phyloP scores from a whole-genome alignment of 768 basidiomycete genomes.

The Calocera viscosa region DNA sequence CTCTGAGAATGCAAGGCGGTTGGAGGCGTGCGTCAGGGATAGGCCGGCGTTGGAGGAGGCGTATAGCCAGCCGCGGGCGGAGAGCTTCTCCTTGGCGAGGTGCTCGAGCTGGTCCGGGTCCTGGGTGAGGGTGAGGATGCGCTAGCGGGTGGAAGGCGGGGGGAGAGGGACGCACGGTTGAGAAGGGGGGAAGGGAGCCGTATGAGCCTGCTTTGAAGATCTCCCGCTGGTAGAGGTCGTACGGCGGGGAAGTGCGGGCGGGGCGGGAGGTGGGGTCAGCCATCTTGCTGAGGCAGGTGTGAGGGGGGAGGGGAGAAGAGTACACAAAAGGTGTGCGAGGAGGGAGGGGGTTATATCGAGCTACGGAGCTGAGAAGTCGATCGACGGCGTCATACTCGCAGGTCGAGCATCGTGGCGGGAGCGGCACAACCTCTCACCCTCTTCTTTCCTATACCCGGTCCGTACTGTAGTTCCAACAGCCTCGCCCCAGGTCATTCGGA shows the following conservation, averaged over 20 bases:
- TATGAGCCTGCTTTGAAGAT: conserved; percentile 28
- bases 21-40: conserved; percentile 51
- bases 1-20: conserved; percentile 48
- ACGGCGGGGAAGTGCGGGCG: conserved; percentile 37
- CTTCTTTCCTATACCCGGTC: not conserved
- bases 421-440: not conserved
- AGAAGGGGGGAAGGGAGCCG: conserved; percentile 16
- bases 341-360: not conserved
- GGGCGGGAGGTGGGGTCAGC: conserved; percentile 37
- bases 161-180: conserved; percentile 8
- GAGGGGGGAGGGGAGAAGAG: not conserved
- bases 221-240: conserved; percentile 41
- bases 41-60: conserved; percentile 67
- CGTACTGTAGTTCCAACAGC: too few species aligned
- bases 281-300: conserved; percentile 10
- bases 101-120: conserved; percentile 33
- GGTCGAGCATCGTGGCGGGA: not conserved
- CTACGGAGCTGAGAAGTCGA: not conserved
- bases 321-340: not conserved
- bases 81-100: conserved; percentile 33
- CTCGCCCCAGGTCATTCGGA: too few species aligned
- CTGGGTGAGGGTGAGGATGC: not conserved
- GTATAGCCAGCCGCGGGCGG: conserved; percentile 54
- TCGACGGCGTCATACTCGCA: not conserved
- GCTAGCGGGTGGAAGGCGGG: conserved; percentile 30